Evolutionary conservation across 2,329 filamentous ascomycete species (phyloP), one percentile per base, ranked within the genome.

Genomic region (Xylariaceae sp.): DNA sequence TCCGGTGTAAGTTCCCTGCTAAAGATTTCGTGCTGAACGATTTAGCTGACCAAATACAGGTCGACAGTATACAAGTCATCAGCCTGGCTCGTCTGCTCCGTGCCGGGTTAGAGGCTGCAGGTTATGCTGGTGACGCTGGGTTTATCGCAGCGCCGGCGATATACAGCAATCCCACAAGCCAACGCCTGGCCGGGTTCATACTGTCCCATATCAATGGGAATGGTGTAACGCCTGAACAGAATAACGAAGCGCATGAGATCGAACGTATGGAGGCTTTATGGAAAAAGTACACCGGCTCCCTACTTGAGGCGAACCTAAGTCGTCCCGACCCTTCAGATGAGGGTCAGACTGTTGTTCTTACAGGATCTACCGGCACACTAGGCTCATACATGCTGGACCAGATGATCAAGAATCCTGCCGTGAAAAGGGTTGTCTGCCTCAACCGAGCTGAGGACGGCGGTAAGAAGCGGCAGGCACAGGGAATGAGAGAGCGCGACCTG

Each of bases 361-460:
- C 76, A 0, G 78, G 76, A 13, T 75, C 72, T 4, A 80, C 78
- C 0, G 77, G 78, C 7, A 75, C 72, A 4, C 58, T 80, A 16
- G 78, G 78, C 0, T 74, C 70, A 3, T 78, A 79, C 60, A 65
- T 80, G 37, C 67, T 80, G 2, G 65, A 76, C 47, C 42, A 63
- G 15, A 64, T 77, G 19, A 58, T 71, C 2, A 54, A 51, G 10
- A 64, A 65, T 19, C 65, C 71, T 0, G 53, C 57, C 4, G 70
- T 79, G 12, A 63, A 65, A 32, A 74, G 72, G 56, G 63, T 80
- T 21, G 68, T 77, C 47, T 79, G 76, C 51, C 67, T 80, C 13
- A 80, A 80, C 62, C 70, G 78, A n/a, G 66, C 68, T 13, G 65
- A 67, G 2, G 74, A 79, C 29, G 73, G 72, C 0, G 70, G 69